phyloP scores from a whole-genome alignment of 208 protist genomes.

The Trichomonas vaginalis region DNA sequence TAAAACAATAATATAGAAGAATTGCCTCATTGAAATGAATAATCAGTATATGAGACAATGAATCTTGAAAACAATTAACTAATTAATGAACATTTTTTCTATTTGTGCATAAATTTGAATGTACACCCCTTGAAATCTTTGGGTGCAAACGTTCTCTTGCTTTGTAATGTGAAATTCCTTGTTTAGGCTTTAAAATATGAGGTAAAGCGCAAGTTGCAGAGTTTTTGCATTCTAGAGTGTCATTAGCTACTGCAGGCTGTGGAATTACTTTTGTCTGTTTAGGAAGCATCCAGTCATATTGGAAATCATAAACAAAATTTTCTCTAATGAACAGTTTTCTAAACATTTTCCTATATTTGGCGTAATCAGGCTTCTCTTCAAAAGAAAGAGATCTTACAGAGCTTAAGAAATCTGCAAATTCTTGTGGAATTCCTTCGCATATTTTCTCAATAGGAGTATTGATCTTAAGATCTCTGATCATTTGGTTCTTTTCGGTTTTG shows the following conservation, averaged over 20 bases:
- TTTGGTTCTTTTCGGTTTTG: conserved; percentile 94
- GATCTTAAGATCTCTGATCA: conserved; percentile 87
- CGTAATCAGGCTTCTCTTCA: neutral
- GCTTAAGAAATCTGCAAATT: neutral
- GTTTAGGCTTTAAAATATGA: neutral
- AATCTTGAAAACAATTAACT: too few relatives aligned
- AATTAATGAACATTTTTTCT: neutral
- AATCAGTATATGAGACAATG: too few relatives aligned
- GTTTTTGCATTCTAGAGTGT: neutral
- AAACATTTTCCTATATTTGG: neutral
- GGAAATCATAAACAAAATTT: neutral
- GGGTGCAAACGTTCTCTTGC: neutral
- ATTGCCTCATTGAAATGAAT: too few relatives aligned
- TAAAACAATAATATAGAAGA: too few relatives aligned
- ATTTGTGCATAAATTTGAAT: neutral
- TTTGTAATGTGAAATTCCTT: neutral
- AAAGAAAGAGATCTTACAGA: neutral
- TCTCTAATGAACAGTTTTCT: neutral
- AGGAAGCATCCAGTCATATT: neutral
- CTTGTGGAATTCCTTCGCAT: conserved; percentile 55
- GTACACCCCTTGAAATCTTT: neutral
- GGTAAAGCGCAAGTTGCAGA: neutral
- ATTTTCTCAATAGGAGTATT: conserved; percentile 72
- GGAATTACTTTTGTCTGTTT: neutral
- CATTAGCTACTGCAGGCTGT: neutral